Base-by-base conservation (phyloP, 106 monocot species). In the Allium cepa region DNA sequence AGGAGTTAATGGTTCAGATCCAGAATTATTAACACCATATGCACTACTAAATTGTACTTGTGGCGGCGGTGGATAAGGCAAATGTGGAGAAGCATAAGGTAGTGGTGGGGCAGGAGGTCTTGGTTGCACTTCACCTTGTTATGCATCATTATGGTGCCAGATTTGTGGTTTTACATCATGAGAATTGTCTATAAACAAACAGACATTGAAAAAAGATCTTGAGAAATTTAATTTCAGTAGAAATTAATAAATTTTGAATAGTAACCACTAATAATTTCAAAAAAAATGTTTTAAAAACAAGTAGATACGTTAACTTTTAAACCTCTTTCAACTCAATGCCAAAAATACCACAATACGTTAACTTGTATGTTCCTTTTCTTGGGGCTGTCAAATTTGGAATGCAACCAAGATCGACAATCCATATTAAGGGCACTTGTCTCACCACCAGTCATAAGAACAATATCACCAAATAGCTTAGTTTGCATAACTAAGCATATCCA, bases 91-190 rank as follows among this genome's bases (percentile, higher is more conserved):
- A n/a, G n/a, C n/a, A n/a, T n/a, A n/a, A n/a, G n/a, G n/a, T n/a
- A n/a, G n/a, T n/a, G n/a, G 70, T 16, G 56, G 56, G 4, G 8
- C 14, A 10, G n/a, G 10, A 49, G 60, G 60, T 60, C 26, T n/a
- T 14, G 11, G 48, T 15, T 12, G 49, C 47, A 60, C 16, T 60
- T 71, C 60, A 47, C 36, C 47, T 60, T 26, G 59, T 50, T 48
- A 49, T 60, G 60, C 26, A 60, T 58, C 69, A 70, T 57, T 70
- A 14, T 70, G 36, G 18, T 64, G 64, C 64, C 64, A 64, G 4
- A 7, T 0, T 22, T 9, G 64, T 4, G 27, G 64, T 60, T 60
- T 58, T 26, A 16, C 45, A 60, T 26, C 60, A 60, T 60, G 26
- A 60, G 4, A 9, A n/a, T 60, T 26, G 26, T 60, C 60, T 60